Percentiles rank a stretch among this genome's conserved stretches.
phyloP scores from a whole-genome alignment of 306 rosid species.

The Pterocarpus macrocarpus region DNA sequence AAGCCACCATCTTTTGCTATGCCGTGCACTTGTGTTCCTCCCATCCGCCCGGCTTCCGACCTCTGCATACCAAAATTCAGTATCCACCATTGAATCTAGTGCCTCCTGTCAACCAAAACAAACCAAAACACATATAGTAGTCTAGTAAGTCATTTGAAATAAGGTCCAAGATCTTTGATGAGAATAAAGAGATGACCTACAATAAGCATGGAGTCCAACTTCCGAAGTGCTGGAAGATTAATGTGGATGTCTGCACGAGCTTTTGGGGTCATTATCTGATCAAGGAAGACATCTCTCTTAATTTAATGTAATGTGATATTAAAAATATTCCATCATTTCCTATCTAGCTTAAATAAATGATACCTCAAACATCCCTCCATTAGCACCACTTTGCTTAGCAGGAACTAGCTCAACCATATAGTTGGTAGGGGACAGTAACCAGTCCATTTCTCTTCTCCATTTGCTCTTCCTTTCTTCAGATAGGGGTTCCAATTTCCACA shows the following conservation, averaged over 20 bases:
- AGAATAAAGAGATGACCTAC: conserved; percentile 63
- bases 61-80: conserved; percentile 93
- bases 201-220: conserved; percentile 94
- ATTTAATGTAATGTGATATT: conserved; percentile 10
- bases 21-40: conserved; percentile 51
- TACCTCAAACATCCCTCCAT: conserved; percentile 91
- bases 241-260: conserved; percentile 90
- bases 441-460: conserved; percentile 89
- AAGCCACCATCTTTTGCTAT: conserved; percentile 92
- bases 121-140: conserved; percentile 22
- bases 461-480: conserved; percentile 78
- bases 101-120: conserved; percentile 65
- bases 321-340: conserved; percentile 15
- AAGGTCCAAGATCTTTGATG: conserved; percentile 20
- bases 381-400: conserved; percentile 81
- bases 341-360: conserved; percentile 34
- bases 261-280: conserved; percentile 94
- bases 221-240: conserved; percentile 96
- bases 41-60: conserved; percentile 86
- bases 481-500: conserved; percentile 96
- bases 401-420: conserved; percentile 98
- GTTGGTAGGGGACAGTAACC: conserved; percentile 93
- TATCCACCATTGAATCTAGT: conserved; percentile 85
- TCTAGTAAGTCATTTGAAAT: conserved; percentile 1
- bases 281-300: conserved; percentile 37